These are phyloP conservation scores for Russula ochroleuca DNA, from an alignment of 768 basidiomycete genomes.

Conservation along the genomic window DNA sequence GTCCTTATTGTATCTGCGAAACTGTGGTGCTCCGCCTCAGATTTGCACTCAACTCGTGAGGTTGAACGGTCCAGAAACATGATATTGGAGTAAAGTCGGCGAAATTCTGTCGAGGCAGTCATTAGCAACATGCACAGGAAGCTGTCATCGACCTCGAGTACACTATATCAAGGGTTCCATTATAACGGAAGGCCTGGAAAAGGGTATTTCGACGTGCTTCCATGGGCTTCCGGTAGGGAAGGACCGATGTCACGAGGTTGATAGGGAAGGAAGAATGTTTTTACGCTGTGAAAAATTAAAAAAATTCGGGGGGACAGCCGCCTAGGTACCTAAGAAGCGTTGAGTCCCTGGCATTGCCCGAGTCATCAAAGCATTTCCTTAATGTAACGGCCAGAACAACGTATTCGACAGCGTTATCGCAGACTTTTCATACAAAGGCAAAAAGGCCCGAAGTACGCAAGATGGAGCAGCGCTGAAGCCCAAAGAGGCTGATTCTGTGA, in stretches of 20 bases:
- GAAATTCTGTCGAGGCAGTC: neutral
- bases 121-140: neutral
- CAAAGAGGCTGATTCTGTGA: neutral
- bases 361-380: neutral
- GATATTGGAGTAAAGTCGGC: neutral
- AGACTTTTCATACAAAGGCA: neutral
- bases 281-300: too few species aligned
- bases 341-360: neutral
- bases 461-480: neutral
- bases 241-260: neutral
- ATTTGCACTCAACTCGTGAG: neutral
- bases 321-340: neutral
- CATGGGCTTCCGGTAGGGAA: neutral
- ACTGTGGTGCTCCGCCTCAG: neutral
- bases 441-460: neutral
- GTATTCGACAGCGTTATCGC: neutral
- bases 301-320: neutral
- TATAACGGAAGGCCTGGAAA: neutral
- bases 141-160: neutral
- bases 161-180: neutral
- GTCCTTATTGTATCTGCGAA: neutral
- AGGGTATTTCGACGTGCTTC: neutral
- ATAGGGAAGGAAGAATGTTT: neutral
- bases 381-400: neutral
- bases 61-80: neutral